Evolutionary conservation across 768 basidiomycete species (phyloP).

Genomic region (Ephemerocybe angulata): DNA sequence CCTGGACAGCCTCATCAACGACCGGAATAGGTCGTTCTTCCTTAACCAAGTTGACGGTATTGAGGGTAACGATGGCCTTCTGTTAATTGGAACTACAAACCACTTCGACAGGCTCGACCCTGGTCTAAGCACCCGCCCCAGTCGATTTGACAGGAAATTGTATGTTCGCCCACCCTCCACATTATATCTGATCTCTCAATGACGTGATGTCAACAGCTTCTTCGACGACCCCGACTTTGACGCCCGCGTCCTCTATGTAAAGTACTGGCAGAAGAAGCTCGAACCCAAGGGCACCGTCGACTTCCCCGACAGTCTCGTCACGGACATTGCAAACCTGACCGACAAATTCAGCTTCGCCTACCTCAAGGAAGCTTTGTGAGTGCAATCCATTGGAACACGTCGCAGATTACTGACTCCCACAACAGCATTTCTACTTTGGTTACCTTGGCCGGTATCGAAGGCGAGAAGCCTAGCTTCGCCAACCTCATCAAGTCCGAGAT

Average conservation of each 20-base stretch:
- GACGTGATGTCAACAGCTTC: conserved; percentile 35
- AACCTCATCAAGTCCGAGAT: conserved; percentile 55
- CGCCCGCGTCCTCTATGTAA: conserved; percentile 63
- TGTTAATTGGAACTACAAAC: conserved; percentile 79
- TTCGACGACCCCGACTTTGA: conserved; percentile 69
- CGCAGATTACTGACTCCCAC: background rate
- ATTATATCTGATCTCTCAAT: background rate
- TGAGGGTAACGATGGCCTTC: conserved; percentile 73
- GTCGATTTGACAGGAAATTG: conserved; percentile 87
- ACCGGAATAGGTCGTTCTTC: conserved; percentile 80
- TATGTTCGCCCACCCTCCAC: conserved; percentile 32
- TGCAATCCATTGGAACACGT: conserved; percentile 11
- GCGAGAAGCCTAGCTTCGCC: conserved; percentile 49
- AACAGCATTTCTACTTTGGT: conserved; percentile 72
- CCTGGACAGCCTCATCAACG: conserved; percentile 76
- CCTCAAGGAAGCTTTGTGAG: conserved; percentile 86
- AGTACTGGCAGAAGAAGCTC: conserved; percentile 83
- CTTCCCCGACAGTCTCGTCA: conserved; percentile 64
- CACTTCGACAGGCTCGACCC: conserved; percentile 80
- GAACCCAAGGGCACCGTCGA: conserved; percentile 53
- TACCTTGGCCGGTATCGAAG: conserved; percentile 50
- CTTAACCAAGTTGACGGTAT: conserved; percentile 83
- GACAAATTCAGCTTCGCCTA: conserved; percentile 80
- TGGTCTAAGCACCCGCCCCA: conserved; percentile 71
- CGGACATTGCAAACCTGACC: conserved; percentile 57